Conservation (phyloP, 2,329 filamentous ascomycete species). For the Coniochaeta ligniaria region DNA sequence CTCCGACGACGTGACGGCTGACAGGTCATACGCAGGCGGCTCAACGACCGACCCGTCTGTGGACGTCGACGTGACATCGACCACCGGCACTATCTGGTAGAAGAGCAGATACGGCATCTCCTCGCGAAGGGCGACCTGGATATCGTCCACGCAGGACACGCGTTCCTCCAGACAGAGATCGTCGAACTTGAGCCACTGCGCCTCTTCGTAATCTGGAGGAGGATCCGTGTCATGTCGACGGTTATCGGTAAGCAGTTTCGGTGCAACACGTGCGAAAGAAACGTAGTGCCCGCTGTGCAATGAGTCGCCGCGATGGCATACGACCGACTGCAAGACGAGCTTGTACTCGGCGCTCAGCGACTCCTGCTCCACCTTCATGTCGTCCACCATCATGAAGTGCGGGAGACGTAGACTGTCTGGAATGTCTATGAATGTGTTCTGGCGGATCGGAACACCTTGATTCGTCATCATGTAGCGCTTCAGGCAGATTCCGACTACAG, state of each 20-base stretch:
- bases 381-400: slow-evolving; percentile 77
- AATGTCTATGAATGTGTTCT: slow-evolving; percentile 84
- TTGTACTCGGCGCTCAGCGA: slow-evolving; percentile 82
- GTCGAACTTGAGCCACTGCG: slow-evolving; percentile 87
- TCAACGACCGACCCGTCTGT: slow-evolving; percentile 38
- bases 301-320: slow-evolving; percentile 84
- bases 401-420: slow-evolving; percentile 74
- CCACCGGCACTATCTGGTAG: slow-evolving; percentile 87
- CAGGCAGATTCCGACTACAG: slow-evolving; percentile 85
- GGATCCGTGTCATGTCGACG: slow-evolving; percentile 46
- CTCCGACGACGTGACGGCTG: slow-evolving; percentile 34
- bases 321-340: slow-evolving; percentile 80
- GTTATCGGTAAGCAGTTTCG: slow-evolving; percentile 53
- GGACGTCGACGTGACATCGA: slow-evolving; percentile 52
- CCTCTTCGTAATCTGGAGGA: slow-evolving; percentile 60
- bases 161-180: slow-evolving; percentile 64
- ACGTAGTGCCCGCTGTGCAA: slow-evolving; percentile 90
- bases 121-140: slow-evolving; percentile 66
- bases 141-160: slow-evolving; percentile 70
- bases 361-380: slow-evolving; percentile 53
- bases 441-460: slow-evolving; percentile 60
- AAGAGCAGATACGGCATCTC: slow-evolving; percentile 94
- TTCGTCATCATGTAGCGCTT: slow-evolving; percentile 79
- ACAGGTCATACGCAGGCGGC: slow-evolving; percentile 54
- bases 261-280: slow-evolving; percentile 71